Conservation (phyloP, 2,329 filamentous ascomycete species). For the Ploettnerulaceae sp. region DNA sequence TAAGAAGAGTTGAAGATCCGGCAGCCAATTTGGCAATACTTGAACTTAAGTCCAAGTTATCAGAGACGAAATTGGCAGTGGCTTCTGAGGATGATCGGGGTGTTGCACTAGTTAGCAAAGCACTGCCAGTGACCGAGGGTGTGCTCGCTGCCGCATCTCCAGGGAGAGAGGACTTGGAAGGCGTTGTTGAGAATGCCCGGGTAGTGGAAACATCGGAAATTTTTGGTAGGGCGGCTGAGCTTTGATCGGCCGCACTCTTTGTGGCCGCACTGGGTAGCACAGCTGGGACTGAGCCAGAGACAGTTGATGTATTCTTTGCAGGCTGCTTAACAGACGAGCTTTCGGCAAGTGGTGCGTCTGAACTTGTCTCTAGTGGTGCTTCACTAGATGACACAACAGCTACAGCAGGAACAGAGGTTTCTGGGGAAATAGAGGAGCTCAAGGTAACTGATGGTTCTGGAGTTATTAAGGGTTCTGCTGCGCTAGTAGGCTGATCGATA, state of each 20-base stretch:
- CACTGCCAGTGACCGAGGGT: background rate
- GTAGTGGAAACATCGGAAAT: background rate
- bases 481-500: too few species aligned
- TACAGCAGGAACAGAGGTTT: background rate
- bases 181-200: background rate
- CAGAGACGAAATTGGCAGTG: background rate
- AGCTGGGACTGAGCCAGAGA: background rate
- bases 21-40: background rate
- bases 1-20: slow-evolving; percentile 1
- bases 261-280: too few species aligned
- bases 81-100: background rate
- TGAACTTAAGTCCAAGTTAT: background rate
- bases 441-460: background rate
- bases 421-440: background rate
- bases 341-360: background rate
- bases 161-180: background rate
- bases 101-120: background rate
- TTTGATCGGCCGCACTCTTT: too few species aligned
- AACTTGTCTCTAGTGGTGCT: background rate
- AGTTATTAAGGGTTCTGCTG: background rate
- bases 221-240: too few species aligned
- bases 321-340: background rate
- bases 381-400: background rate
- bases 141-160: background rate
- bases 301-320: background rate